A percentile compares a stretch with the other conserved stretches of the same genome.
Evolutionary conservation across 2,329 filamentous ascomycete species (phyloP).

Genomic region (Thelonectria olida): DNA sequence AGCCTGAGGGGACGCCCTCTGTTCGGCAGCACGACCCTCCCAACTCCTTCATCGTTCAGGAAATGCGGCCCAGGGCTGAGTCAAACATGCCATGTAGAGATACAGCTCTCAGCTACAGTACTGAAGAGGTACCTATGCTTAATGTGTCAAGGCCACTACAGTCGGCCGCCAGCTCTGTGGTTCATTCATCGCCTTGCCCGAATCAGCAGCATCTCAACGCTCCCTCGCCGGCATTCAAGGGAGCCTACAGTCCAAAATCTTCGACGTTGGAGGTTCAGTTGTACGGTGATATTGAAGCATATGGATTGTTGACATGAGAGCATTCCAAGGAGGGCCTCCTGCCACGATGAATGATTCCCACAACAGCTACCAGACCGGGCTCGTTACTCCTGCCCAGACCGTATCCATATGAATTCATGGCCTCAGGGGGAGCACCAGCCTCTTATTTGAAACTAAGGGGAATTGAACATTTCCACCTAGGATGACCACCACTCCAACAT

Average conservation of each 20-base stretch:
- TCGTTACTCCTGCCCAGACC: constrained; percentile 70
- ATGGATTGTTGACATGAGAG: constrained; percentile 57
- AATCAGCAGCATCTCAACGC: constrained; percentile 68
- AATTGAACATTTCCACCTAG: constrained; percentile 66
- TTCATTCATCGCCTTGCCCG: constrained; percentile 64
- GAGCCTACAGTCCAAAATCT: constrained; percentile 69
- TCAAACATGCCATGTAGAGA: constrained; percentile 65
- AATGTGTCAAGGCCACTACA: constrained; percentile 54
- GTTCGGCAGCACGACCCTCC: constrained; percentile 69
- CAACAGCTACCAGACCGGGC: constrained; percentile 60
- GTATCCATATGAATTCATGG: constrained; percentile 71
- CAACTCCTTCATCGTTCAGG: constrained; percentile 61
- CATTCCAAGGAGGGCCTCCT: constrained; percentile 55
- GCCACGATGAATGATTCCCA: constrained; percentile 55
- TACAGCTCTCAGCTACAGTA: constrained; percentile 70
- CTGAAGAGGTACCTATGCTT: constrained; percentile 68
- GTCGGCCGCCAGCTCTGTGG: constrained; percentile 63
- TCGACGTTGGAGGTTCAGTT: constrained; percentile 71
- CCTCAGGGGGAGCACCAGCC: constrained; percentile 50
- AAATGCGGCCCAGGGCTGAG: constrained; percentile 51
- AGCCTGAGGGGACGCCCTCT: constrained; percentile 66
- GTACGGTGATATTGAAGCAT: constrained; percentile 71
- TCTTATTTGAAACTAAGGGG: constrained; percentile 53
- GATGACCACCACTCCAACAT: constrained; percentile 57
- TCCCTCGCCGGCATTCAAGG: constrained; percentile 68